Base-by-base conservation (phyloP, 441 rosid species). In the Aquilaria agallochum region DNA sequence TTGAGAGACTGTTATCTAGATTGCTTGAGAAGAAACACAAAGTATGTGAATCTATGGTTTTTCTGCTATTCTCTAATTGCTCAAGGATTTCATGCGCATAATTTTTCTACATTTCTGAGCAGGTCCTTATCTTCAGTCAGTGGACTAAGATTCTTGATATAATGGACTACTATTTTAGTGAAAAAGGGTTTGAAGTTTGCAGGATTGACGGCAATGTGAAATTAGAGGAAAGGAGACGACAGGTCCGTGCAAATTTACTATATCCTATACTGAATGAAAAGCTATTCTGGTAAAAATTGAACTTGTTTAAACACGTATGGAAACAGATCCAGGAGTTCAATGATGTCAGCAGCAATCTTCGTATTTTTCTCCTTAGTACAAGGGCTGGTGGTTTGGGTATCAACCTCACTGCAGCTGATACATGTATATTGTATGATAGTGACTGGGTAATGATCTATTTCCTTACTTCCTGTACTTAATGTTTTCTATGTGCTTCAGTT, bases 321-420 rank as follows among this genome's bases (percentile, higher is more conserved):
- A 60, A 69, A 73, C 81, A 92, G 99, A 95, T 95, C 53, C 44
- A 79, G 55, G 96, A 86, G 52, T 95, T 95, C 74, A 95, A 88
- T 63, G 89, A 89, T 60, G 86, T 65, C 70, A 72, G 87, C 68
- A 88, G 97, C 83, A 75, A 60, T 40, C 83, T 10, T 48, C 80
- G 91, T 56, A 77, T 92, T 59, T 95, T 95, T 79, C 81, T 95
- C 63, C 95, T 95, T 55, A 95, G 98, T 79, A 92, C 98, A 34
- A 89, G 99, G 78, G 99, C 99, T 59, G 99, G 99, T 64, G 99
- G 99, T 66, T 75, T 95, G 70, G 99, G 99, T 53, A 95, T 95
- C 72, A 95, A 95, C 77, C 98, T 95, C 60, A 95, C 99, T 60
- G 80, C 98, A 40, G 99, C 98, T 14, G 98, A 92, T 68, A 92